phyloP scores from a whole-genome alignment of 2,329 filamentous ascomycete species.

The Albifimbria verrucaria region DNA sequence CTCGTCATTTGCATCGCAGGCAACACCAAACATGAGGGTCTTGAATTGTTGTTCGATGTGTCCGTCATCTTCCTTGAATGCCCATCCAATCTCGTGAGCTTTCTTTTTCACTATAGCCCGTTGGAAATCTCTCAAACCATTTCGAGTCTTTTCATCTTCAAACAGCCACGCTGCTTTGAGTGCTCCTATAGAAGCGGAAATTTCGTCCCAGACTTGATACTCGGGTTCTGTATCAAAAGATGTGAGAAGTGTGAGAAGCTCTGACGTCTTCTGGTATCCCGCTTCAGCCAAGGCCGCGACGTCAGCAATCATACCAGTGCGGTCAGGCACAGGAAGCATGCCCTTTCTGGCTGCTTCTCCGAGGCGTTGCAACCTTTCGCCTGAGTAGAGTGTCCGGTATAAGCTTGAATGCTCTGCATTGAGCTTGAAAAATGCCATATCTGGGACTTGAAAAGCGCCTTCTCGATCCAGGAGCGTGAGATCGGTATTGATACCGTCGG shows the following conservation, averaged over 20 bases:
- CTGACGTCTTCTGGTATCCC: slow-evolving; percentile 91
- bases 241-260: slow-evolving; percentile 79
- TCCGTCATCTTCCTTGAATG: slow-evolving; percentile 78
- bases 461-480: slow-evolving; percentile 64
- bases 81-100: slow-evolving; percentile 85
- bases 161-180: slow-evolving; percentile 79
- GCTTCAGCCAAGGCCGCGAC: slow-evolving; percentile 85
- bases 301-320: slow-evolving; percentile 92
- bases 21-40: slow-evolving; percentile 79
- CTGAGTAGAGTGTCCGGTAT: slow-evolving; percentile 85
- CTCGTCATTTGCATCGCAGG: slow-evolving; percentile 77
- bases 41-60: slow-evolving; percentile 96
- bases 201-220: slow-evolving; percentile 94
- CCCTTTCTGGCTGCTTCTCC: slow-evolving; percentile 73
- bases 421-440: slow-evolving; percentile 90
- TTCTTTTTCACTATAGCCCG: slow-evolving; percentile 72
- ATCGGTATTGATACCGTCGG: slow-evolving; percentile 76
- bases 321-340: slow-evolving; percentile 80
- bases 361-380: slow-evolving; percentile 81
- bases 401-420: slow-evolving; percentile 93
- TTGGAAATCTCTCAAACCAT: slow-evolving; percentile 81
- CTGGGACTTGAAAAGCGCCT: slow-evolving; percentile 70
- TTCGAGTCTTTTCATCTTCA: slow-evolving; percentile 68
- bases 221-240: slow-evolving; percentile 80
- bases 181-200: slow-evolving; percentile 73